Evolutionary conservation across 768 basidiomycete species (phyloP).

Genomic region (Fibroporia radiculosa): DNA sequence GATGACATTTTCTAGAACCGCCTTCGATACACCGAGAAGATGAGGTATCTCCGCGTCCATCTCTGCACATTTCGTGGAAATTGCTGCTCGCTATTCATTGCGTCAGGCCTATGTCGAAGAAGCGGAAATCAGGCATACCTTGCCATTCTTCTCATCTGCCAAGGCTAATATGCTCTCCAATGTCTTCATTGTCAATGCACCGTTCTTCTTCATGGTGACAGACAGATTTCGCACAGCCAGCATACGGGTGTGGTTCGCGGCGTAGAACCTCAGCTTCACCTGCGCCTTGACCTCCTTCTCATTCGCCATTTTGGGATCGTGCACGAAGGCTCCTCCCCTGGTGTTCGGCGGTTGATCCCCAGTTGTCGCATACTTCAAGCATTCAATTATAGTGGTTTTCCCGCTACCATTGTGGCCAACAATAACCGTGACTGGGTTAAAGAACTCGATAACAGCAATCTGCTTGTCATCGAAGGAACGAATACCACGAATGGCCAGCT

Average conservation of each 20-base stretch:
- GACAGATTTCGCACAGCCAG: slow-evolving; percentile 84
- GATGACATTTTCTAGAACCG: slow-evolving; percentile 98
- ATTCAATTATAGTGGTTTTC: slow-evolving; percentile 99
- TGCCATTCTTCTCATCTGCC: slow-evolving; percentile 68
- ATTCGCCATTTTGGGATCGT: slow-evolving; percentile 99
- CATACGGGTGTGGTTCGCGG: slow-evolving; percentile 88
- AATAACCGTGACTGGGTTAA: slow-evolving; percentile 95
- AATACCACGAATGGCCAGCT: slow-evolving; percentile 90
- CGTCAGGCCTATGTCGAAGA: too few relatives aligned
- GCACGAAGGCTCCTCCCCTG: slow-evolving; percentile 96
- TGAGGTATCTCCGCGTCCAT: slow-evolving; percentile 93
- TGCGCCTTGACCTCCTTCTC: slow-evolving; percentile 99
- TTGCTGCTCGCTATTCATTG: slow-evolving; percentile 69
- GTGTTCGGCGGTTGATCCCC: slow-evolving; percentile 97
- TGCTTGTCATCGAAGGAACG: slow-evolving; percentile 96
- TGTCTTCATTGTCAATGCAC: slow-evolving; percentile 92
- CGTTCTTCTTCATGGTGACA: slow-evolving; percentile 87
- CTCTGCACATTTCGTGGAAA: slow-evolving; percentile 97
- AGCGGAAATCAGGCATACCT: slow-evolving; percentile 42
- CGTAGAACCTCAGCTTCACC: slow-evolving; percentile 88
- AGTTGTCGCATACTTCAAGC: slow-evolving; percentile 97
- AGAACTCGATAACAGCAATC: slow-evolving; percentile 92
- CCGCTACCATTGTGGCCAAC: slow-evolving; percentile 98
- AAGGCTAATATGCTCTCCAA: slow-evolving; percentile 83
- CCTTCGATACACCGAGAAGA: slow-evolving; percentile 90